Base-by-base conservation (phyloP, 106 monocot species). In the Dioscorea zingiberensis region DNA sequence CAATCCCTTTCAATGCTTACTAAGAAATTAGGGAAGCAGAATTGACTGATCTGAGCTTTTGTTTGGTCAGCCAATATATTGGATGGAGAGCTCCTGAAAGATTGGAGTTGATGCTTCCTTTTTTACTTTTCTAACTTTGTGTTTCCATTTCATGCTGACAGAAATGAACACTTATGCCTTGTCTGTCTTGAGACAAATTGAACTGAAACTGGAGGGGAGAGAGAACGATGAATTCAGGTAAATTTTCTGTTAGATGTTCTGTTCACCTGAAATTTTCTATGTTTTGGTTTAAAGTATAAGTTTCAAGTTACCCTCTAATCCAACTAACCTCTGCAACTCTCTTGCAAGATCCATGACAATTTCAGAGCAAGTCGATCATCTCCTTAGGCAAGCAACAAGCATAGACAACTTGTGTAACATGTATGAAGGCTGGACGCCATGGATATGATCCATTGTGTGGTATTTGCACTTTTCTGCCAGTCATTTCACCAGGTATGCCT, bases 381-480 rank as follows among this genome's bases (percentile, higher is more conserved):
- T 99, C 25, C 77, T 99, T 22, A 89, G 78, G 79, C 83, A 98
- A 64, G 98, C 89, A 19, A 93, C 81, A 48, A 93, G 82, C 64
- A 74, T 98, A 51, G 98, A 98, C 76, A 98, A 89, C 66, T 78
- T 98, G 59, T 93, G 98, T 67, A 82, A 89, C 70, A 98, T 98
- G 98, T 98, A 98, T 70, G 98, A 98, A 89, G 98, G 98, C 56
- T 98, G 98, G 98, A 98, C 98, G 11, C 98, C 98, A 26, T 98
- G 98, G 98, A 98, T 98, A 81, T 98, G 76, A 86, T 61, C 7
- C 27, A 64, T 25, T 10, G 38, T 6, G 10, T 38, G 38, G 38
- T 38, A 38, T 2, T 38, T 38, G 38, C 10, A 6, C 4, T 38
- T n/a, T 38, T 38, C 38, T 38, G 38, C 4, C 0, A 38, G 0